Evolutionary conservation across 2,329 filamentous ascomycete genomes (phyloP).

Genomic region (Amylocarpus encephaloides): DNA sequence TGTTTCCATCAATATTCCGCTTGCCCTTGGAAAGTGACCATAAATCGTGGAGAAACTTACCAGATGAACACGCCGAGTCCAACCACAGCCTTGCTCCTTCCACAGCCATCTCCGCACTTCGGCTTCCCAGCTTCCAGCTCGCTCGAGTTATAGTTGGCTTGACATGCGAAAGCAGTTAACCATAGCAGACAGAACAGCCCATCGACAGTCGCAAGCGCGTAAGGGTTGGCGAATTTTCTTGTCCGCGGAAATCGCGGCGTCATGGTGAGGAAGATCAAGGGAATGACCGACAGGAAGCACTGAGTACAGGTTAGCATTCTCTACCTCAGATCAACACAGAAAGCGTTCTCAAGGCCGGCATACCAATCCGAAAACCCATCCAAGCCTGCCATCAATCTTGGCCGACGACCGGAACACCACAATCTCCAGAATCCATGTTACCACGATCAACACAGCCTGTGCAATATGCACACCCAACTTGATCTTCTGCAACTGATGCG

Average conservation of each 20-base stretch:
- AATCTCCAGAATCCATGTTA: slow-evolving; percentile 55
- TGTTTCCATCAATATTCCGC: background rate
- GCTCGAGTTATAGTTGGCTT: slow-evolving; percentile 56
- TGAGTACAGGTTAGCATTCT: slow-evolving; percentile 28
- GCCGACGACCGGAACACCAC: slow-evolving; percentile 48
- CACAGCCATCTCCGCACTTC: slow-evolving; percentile 50
- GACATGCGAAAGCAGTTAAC: slow-evolving; percentile 60
- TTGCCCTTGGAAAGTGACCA: background rate
- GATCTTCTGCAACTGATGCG: slow-evolving; percentile 29
- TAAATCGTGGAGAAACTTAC: slow-evolving; percentile 36
- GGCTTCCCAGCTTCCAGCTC: slow-evolving; percentile 20
- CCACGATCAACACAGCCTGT: slow-evolving; percentile 49
- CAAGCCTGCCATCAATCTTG: slow-evolving; percentile 49
- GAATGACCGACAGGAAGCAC: slow-evolving; percentile 60
- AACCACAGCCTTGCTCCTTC: slow-evolving; percentile 57
- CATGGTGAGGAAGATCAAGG: slow-evolving; percentile 60
- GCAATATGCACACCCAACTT: slow-evolving; percentile 52
- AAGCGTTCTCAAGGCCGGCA: slow-evolving; percentile 25
- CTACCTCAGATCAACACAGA: background rate
- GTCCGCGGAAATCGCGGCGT: slow-evolving; percentile 58
- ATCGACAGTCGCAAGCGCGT: slow-evolving; percentile 55
- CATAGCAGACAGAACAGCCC: slow-evolving; percentile 53
- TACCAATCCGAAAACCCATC: slow-evolving; percentile 60
- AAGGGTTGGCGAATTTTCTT: slow-evolving; percentile 53
- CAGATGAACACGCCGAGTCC: slow-evolving; percentile 56